Conservation (phyloP, 495 filamentous ascomycete species). For the Lasiosphaeria miniovina region DNA sequence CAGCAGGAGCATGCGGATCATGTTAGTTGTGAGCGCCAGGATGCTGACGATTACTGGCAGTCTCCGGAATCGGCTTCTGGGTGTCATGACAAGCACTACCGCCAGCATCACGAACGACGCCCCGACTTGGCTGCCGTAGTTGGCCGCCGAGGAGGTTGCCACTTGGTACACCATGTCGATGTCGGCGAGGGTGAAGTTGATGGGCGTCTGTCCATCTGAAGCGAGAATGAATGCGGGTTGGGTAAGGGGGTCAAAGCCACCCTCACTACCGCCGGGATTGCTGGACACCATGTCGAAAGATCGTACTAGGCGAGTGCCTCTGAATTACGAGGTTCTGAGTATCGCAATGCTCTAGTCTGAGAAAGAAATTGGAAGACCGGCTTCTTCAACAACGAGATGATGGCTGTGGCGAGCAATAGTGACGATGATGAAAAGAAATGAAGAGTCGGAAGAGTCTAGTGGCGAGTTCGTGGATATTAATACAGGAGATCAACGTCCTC, state of each 20-base stretch:
- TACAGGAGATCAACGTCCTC: neutral
- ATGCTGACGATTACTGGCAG: slow-evolving; percentile 25
- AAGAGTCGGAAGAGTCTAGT: too few relatives aligned
- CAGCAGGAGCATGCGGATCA: slow-evolving; percentile 58
- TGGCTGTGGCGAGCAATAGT: too few relatives aligned
- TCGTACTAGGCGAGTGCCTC: neutral
- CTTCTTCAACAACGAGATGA: too few relatives aligned
- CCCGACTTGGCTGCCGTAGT: slow-evolving; percentile 70
- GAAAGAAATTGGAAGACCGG: too few relatives aligned
- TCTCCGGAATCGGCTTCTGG: slow-evolving; percentile 21
- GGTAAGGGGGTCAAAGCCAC: slow-evolving; percentile 45
- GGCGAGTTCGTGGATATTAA: neutral
- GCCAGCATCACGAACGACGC: slow-evolving; percentile 66
- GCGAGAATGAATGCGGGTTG: slow-evolving; percentile 57
- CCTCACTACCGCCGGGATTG: neutral
- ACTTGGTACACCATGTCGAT: slow-evolving; percentile 45
- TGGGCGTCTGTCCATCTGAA: slow-evolving; percentile 45
- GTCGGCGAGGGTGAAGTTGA: slow-evolving; percentile 51
- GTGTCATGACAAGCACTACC: slow-evolving; percentile 50
- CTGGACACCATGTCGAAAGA: slow-evolving; percentile 10
- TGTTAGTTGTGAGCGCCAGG: slow-evolving; percentile 46
- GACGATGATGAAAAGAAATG: too few relatives aligned
- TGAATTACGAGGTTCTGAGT: neutral
- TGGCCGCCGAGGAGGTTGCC: slow-evolving; percentile 55
- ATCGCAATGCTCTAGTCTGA: too few relatives aligned